Percentiles rank a stretch among this genome's conserved stretches.
These are phyloP conservation scores for Boeremia exigua DNA, from an alignment of 2,329 filamentous ascomycete species.

Conservation along the genomic window DNA sequence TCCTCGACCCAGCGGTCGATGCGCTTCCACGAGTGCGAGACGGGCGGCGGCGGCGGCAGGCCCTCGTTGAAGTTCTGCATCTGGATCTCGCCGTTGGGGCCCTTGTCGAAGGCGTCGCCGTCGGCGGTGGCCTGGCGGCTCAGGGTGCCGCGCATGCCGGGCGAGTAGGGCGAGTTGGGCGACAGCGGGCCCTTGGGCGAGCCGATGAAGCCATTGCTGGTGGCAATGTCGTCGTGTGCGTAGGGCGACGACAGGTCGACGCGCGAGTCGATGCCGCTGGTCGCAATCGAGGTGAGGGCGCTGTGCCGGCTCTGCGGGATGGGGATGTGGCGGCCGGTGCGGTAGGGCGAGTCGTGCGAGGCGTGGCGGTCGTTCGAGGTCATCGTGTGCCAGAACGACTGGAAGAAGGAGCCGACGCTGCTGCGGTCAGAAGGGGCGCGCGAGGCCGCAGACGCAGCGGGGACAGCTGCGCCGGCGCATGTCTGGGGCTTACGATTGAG, in stretches of 20 bases:
- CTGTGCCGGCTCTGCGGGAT: slow-evolving; percentile 81
- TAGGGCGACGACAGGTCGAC: slow-evolving; percentile 82
- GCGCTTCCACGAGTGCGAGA: slow-evolving; percentile 88
- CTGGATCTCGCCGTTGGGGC: slow-evolving; percentile 81
- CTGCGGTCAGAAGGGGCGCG: slow-evolving; percentile 31
- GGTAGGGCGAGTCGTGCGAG: slow-evolving; percentile 89
- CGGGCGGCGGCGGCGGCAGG: slow-evolving; percentile 84
- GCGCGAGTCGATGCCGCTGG: slow-evolving; percentile 83
- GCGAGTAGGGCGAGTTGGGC: slow-evolving; percentile 79
- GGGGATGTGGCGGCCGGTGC: slow-evolving; percentile 87
- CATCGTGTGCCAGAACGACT: slow-evolving; percentile 91
- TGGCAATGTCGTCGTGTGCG: slow-evolving; percentile 70
- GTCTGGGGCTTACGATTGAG: slow-evolving; percentile 40
- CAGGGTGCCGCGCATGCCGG: slow-evolving; percentile 81
- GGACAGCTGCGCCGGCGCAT: not conserved
- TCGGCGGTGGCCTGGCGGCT: slow-evolving; percentile 68
- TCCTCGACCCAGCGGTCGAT: slow-evolving; percentile 95
- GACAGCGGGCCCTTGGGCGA: slow-evolving; percentile 63
- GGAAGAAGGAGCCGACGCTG: slow-evolving; percentile 64
- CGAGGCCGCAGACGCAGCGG: not conserved
- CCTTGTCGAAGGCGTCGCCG: slow-evolving; percentile 62
- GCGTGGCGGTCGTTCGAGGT: slow-evolving; percentile 84
- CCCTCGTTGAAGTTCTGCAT: slow-evolving; percentile 97
- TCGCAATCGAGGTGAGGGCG: slow-evolving; percentile 85
- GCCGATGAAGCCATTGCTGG: slow-evolving; percentile 65